Percentiles rank a stretch among this genome's conserved stretches.
These are phyloP conservation scores for Pyrenopolyporus hunteri DNA, from an alignment of 495 filamentous ascomycete species.

Conservation along the genomic window DNA sequence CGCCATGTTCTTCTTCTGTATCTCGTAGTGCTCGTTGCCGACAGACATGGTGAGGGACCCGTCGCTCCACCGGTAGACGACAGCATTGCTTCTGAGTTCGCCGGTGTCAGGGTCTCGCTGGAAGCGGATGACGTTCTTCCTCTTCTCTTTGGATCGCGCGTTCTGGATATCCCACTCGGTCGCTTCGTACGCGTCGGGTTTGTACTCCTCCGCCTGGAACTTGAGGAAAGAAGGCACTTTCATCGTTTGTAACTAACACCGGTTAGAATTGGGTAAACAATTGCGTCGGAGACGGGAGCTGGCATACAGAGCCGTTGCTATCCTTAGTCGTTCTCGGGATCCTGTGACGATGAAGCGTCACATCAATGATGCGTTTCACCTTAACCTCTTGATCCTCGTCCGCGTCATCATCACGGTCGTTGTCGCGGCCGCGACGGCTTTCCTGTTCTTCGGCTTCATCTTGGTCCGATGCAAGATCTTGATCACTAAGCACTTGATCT, in stretches of 20 bases:
- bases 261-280: conserved; percentile 12
- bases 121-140: conserved; percentile 48
- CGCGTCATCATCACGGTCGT: conserved; percentile 39
- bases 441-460: conserved; percentile 47
- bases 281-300: not conserved
- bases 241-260: conserved; percentile 72
- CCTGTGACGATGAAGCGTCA: conserved; percentile 65
- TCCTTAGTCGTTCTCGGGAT: conserved; percentile 72
- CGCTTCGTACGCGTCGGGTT: conserved; percentile 68
- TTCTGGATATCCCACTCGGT: conserved; percentile 56
- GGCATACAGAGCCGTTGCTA: conserved; percentile 65
- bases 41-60: conserved; percentile 78
- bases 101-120: conserved; percentile 50
- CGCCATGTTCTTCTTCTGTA: conserved; percentile 75
- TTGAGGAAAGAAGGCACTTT: conserved; percentile 80
- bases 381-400: conserved; percentile 59
- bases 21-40: conserved; percentile 79
- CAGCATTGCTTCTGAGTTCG: conserved; percentile 74
- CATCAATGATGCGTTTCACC: conserved; percentile 62
- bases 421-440: not conserved
- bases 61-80: conserved; percentile 82
- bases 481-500: conserved; percentile 61
- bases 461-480: conserved; percentile 82
- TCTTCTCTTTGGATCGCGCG: conserved; percentile 45
- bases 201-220: conserved; percentile 75